These are phyloP conservation scores for Ceratocystis eucalypticola DNA, from an alignment of 2,329 filamentous ascomycete species.

Conservation along the genomic window DNA sequence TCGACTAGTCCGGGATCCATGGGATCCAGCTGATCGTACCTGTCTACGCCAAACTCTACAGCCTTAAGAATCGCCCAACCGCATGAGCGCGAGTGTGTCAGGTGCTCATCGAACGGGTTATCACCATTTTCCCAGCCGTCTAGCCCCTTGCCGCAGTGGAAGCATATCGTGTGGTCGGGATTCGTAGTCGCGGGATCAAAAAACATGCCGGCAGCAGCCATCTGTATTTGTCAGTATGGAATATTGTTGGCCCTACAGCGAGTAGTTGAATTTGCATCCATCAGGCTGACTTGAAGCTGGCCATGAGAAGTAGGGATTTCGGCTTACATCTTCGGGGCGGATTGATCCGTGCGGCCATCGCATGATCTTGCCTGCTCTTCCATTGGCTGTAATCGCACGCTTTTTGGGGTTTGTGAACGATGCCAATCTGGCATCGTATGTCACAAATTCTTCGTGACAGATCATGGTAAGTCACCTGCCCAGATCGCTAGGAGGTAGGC, in stretches of 20 bases:
- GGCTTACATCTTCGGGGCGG: slow-evolving; percentile 25
- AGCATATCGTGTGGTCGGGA: slow-evolving; percentile 82
- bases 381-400: slow-evolving; percentile 50
- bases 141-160: slow-evolving; percentile 68
- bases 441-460: slow-evolving; percentile 37
- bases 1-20: slow-evolving; percentile 55
- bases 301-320: neutral
- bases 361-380: slow-evolving; percentile 38
- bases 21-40: slow-evolving; percentile 60
- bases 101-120: slow-evolving; percentile 68
- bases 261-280: neutral
- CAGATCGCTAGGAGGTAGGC: neutral
- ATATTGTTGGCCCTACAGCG: slow-evolving; percentile 16
- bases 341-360: slow-evolving; percentile 61
- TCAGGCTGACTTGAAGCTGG: neutral
- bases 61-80: slow-evolving; percentile 69
- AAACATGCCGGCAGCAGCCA: slow-evolving; percentile 84
- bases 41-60: slow-evolving; percentile 47
- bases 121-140: slow-evolving; percentile 89
- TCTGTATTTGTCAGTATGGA: slow-evolving; percentile 34
- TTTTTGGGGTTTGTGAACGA: slow-evolving; percentile 64
- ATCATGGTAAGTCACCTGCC: slow-evolving; percentile 15
- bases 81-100: slow-evolving; percentile 69
- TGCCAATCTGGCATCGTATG: slow-evolving; percentile 61
- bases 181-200: slow-evolving; percentile 63